A percentile compares a stretch with the other conserved stretches of the same genome.
Conservation (phyloP, 2,329 filamentous ascomycete species). For the Cordyceps cateniannulata region DNA sequence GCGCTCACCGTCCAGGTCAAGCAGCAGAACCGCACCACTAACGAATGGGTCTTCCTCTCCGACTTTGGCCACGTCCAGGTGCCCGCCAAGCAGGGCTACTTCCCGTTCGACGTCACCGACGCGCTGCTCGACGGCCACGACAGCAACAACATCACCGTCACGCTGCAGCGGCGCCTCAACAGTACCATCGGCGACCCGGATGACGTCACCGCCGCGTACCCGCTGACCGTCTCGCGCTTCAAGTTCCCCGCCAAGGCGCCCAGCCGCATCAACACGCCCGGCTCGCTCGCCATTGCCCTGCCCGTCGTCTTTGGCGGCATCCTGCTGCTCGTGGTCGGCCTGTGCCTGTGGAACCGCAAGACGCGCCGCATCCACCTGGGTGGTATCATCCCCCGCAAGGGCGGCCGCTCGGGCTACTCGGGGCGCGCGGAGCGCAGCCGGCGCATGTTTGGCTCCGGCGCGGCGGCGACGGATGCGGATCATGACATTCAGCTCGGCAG, state of each 20-base stretch:
- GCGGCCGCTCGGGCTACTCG: constrained; percentile 34
- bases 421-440: constrained; percentile 33
- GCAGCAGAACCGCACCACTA: constrained; percentile 30
- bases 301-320: constrained; percentile 44
- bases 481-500: constrained; percentile 37
- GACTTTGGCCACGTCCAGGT: constrained; percentile 28
- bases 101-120: constrained; percentile 35
- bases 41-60: constrained; percentile 30
- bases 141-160: constrained; percentile 42
- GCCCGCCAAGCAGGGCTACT: constrained; percentile 39
- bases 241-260: constrained; percentile 32
- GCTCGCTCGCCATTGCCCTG: constrained; percentile 46
- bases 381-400: constrained; percentile 42
- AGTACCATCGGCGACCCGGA: constrained; percentile 21
- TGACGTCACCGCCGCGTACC: constrained; percentile 34
- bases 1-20: constrained; percentile 33
- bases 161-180: constrained; percentile 33
- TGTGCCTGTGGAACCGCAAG: constrained; percentile 50
- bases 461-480: constrained; percentile 24
- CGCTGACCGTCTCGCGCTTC: constrained; percentile 28
- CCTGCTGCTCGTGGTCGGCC: constrained; percentile 42
- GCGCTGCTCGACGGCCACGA: constrained; percentile 30
- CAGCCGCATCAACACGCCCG: constrained; percentile 27
- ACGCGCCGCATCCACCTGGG: constrained; percentile 44
- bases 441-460: constrained; percentile 28